Percentiles rank a stretch among this genome's conserved stretches.
These are phyloP conservation scores for Hamamelis virginiana DNA, from an alignment of 164 flowering plant genomes.

Conservation along the genomic window DNA sequence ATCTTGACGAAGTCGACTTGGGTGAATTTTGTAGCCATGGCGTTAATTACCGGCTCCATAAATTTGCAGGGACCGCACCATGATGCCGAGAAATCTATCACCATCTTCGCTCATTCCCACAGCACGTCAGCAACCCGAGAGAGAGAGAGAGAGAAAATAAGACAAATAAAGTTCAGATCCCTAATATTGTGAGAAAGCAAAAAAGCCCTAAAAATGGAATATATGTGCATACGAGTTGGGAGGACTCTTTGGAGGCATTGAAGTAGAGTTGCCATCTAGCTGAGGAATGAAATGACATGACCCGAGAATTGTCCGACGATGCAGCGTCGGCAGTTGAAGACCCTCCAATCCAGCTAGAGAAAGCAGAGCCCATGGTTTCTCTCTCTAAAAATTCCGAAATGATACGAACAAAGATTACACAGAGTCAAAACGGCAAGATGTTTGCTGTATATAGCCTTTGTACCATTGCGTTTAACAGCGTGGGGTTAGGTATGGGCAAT, in stretches of 20 bases:
- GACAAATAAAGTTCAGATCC: background rate
- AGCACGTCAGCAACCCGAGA: too few relatives aligned
- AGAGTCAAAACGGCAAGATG: too few relatives aligned
- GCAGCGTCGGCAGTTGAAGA: constrained; percentile 15
- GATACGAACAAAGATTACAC: too few relatives aligned
- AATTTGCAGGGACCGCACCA: constrained; percentile 91
- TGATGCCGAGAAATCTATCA: constrained; percentile 70
- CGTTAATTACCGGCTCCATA: constrained; percentile 56
- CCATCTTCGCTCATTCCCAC: constrained; percentile 31
- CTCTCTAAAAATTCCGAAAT: background rate
- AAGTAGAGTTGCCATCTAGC: constrained; percentile 65
- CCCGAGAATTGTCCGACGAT: constrained; percentile 26
- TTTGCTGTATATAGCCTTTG: constrained; percentile 58
- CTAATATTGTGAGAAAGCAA: constrained; percentile 4
- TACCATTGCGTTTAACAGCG: too few relatives aligned
- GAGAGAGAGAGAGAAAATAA: background rate
- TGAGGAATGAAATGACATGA: constrained; percentile 50
- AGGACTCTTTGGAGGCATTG: constrained; percentile 39
- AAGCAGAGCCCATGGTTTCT: constrained; percentile 33
- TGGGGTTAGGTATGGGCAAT: too few relatives aligned
- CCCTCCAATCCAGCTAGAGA: constrained; percentile 32
- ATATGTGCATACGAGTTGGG: constrained; percentile 41
- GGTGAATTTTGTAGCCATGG: constrained; percentile 49
- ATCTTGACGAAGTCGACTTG: constrained; percentile 69
- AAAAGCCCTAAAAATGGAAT: background rate